Base-by-base conservation (phyloP, 108 stramenopile genomes). In the Fragilariopsis cylindrus region DNA sequence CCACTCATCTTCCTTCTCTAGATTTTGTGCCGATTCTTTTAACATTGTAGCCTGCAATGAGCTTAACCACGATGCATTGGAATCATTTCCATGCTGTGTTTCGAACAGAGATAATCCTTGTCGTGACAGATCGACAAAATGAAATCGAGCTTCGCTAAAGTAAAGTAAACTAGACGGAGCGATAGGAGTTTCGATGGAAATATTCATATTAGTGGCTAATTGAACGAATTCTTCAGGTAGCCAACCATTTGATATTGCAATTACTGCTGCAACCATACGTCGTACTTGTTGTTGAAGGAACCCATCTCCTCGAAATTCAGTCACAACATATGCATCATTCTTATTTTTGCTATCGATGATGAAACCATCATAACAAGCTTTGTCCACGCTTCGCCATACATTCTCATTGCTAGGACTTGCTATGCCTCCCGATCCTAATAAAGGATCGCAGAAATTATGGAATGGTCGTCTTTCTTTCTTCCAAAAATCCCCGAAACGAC, bases 361-460 rank as follows among this genome's bases (percentile, higher is more conserved):
- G 8, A 91, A 80, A 18, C 78, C 84, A 4, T 86, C 76, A 62
- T 91, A 87, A 57, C 81, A 60, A 19, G 85, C 85, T 41, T 82
- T 63, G 42, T 93, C 92, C 15, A 93, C 40, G 1, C 79, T 81
- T 60, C 87, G 76, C 92, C 92, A 93, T 2, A 85, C 87, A 9
- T 85, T 76, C 56, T 93, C 87, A 41, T 86, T 74, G 45, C 84
- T 87, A 0, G 90, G 92, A 56, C 85, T 87, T 60, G 58, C 58
- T 7, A 85, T 76, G 19, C 76, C 80, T 42, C 90, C 90, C 62
- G 69, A 57, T 18, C 90, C 65, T n/a, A 54, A 15, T 5, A 41
- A 60, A 4, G 87, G 81, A 70, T 85, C 82, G 13, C 82, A 80
- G 76, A 90, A 94, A 64, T 91, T 92, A 50, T 91, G 91, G 86